These are phyloP conservation scores for Euphorbia pulcherrima DNA, from an alignment of 345 rosid genomes.

Conservation along the genomic window DNA sequence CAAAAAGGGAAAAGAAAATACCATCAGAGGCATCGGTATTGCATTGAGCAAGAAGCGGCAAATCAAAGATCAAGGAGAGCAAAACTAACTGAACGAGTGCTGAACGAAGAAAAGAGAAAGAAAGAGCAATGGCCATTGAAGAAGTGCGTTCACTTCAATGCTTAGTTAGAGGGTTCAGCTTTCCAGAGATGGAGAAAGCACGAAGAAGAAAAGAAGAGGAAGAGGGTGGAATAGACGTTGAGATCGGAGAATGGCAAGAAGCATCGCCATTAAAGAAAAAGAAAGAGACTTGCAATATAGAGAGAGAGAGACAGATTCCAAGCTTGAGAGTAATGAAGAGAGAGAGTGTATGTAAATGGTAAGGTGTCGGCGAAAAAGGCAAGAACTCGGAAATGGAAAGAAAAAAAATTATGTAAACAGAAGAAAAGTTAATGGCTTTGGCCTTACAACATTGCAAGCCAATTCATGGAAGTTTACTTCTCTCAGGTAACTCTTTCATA, in stretches of 20 bases:
- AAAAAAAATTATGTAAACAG: not conserved
- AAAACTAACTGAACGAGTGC: slow-evolving; percentile 18
- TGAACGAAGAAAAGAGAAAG: slow-evolving; percentile 10
- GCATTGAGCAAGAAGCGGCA: slow-evolving; percentile 27
- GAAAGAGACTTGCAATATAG: slow-evolving; percentile 6
- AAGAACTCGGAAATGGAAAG: not conserved
- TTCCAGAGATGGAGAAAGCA: slow-evolving; percentile 28
- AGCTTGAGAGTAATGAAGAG: slow-evolving; percentile 35
- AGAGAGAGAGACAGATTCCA: slow-evolving; percentile 32
- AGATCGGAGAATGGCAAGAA: slow-evolving; percentile 31
- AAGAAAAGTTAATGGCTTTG: not conserved
- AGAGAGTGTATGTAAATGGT: slow-evolving; percentile 1
- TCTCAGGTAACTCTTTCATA: not conserved
- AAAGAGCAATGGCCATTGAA: slow-evolving; percentile 18
- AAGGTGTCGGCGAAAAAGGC: slow-evolving; percentile 43
- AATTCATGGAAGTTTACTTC: slow-evolving; percentile 9
- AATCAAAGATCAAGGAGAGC: slow-evolving; percentile 18
- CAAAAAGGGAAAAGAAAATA: slow-evolving; percentile 6
- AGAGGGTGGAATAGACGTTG: slow-evolving; percentile 8
- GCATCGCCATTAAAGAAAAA: slow-evolving; percentile 47
- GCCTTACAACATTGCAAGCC: not conserved
- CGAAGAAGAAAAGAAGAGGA: slow-evolving; percentile 22
- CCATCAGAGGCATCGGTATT: slow-evolving; percentile 46
- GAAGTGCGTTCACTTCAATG: not conserved
- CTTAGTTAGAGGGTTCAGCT: slow-evolving; percentile 5